phyloP scores from a whole-genome alignment of 1,284 basidiomycete genomes.

The Apiotrichum mycotoxinovorans region DNA sequence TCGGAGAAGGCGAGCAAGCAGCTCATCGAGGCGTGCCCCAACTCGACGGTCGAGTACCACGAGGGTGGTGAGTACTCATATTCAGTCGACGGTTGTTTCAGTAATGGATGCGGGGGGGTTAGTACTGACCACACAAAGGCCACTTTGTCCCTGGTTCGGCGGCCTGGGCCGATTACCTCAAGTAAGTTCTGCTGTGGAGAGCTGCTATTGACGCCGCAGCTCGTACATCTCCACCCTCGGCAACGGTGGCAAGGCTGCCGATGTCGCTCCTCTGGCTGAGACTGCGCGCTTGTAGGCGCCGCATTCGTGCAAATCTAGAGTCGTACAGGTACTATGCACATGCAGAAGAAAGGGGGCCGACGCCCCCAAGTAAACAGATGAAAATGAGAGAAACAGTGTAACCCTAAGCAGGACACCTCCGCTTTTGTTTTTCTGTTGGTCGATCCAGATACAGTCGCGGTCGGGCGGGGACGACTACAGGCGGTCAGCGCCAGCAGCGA shows the following conservation, averaged over 20 bases:
- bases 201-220: not conserved
- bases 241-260: not conserved
- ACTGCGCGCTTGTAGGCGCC: not conserved
- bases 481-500: too few relatives aligned
- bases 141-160: not conserved
- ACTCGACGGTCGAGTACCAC: constrained; percentile 42
- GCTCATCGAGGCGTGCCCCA: constrained; percentile 60
- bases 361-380: too few relatives aligned
- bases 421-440: too few relatives aligned
- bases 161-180: not conserved
- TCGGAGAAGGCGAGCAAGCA: constrained; percentile 64
- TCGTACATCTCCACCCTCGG: not conserved
- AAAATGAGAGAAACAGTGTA: too few relatives aligned
- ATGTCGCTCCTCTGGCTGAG: not conserved
- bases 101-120: too few relatives aligned
- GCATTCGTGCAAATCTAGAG: too few relatives aligned
- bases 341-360: too few relatives aligned
- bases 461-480: too few relatives aligned
- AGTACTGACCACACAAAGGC: not conserved
- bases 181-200: not conserved
- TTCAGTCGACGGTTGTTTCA: too few relatives aligned
- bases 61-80: constrained; percentile 38
- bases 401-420: too few relatives aligned
- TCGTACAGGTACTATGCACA: too few relatives aligned
- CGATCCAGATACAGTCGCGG: too few relatives aligned